Evolutionary conservation across 768 basidiomycete species (phyloP).

Genomic region (Mycena rosella): DNA sequence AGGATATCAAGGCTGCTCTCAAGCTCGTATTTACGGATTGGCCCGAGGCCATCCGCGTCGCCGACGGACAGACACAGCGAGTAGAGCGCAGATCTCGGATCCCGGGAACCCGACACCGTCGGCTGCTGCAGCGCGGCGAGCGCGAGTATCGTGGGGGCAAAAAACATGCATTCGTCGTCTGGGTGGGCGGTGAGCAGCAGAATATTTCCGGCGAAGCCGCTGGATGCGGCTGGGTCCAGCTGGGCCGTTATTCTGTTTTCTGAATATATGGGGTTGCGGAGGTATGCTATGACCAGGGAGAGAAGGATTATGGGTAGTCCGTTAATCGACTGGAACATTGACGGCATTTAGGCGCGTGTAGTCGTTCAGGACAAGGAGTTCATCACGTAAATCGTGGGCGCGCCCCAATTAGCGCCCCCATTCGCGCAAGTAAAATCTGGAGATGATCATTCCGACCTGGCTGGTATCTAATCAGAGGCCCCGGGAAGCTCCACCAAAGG

Average conservation of each 20-base stretch:
- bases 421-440: no score
- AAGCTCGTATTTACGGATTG: constrained; percentile 69
- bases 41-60: constrained; percentile 83
- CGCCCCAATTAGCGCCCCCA: no score
- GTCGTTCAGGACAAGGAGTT: no score
- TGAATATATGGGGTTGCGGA: constrained; percentile 48
- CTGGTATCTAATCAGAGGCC: no score
- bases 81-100: constrained; percentile 52
- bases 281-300: constrained; percentile 47
- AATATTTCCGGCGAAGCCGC: constrained; percentile 47
- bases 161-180: constrained; percentile 96
- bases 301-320: constrained; percentile 46
- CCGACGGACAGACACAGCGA: constrained; percentile 85
- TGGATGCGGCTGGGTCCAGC: constrained; percentile 29
- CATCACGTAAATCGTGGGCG: no score
- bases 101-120: neutral
- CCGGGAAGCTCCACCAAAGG: no score
- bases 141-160: constrained; percentile 83
- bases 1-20: constrained; percentile 73
- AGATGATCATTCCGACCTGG: no score
- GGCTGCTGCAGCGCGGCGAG: constrained; percentile 49
- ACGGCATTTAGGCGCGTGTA: no score
- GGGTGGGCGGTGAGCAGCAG: constrained; percentile 92
- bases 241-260: constrained; percentile 39
- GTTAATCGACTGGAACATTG: constrained; percentile 30